These are phyloP conservation scores for Daldinia loculata DNA, from an alignment of 495 filamentous ascomycete genomes.

Conservation along the genomic window DNA sequence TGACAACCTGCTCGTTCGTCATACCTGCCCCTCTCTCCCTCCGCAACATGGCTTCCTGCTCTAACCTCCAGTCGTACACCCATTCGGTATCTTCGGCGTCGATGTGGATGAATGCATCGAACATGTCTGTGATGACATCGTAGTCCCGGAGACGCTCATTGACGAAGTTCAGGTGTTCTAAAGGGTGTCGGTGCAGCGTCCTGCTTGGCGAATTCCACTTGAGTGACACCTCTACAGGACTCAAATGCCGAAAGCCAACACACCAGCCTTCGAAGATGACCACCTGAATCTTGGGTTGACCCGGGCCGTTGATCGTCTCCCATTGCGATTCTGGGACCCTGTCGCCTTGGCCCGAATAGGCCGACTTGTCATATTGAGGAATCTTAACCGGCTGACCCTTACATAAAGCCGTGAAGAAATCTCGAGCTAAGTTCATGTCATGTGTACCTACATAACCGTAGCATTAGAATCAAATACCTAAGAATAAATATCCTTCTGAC, in stretches of 20 bases:
- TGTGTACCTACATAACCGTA: conserved; percentile 70
- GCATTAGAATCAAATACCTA: conserved; percentile 28
- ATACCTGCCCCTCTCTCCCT: conserved; percentile 71
- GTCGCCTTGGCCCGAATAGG: conserved; percentile 80
- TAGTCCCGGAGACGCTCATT: conserved; percentile 76
- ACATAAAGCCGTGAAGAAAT: conserved; percentile 70
- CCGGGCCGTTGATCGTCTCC: conserved; percentile 67
- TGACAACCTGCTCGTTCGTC: conserved; percentile 65
- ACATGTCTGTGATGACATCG: conserved; percentile 73
- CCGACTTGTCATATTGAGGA: conserved; percentile 85
- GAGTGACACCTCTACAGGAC: conserved; percentile 59
- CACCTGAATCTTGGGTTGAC: conserved; percentile 62
- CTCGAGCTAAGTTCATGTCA: conserved; percentile 71
- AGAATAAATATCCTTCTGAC: conserved; percentile 1
- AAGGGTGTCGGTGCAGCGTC: conserved; percentile 63
- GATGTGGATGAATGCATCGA: conserved; percentile 88
- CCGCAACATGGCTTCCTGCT: conserved; percentile 80
- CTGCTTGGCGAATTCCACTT: conserved; percentile 64
- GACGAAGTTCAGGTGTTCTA: conserved; percentile 75
- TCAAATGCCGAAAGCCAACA: conserved; percentile 80
- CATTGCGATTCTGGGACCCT: conserved; percentile 68
- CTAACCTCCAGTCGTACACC: conserved; percentile 87
- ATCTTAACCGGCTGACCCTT: conserved; percentile 64
- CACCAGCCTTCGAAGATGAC: conserved; percentile 94
- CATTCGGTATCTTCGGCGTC: conserved; percentile 79